These are phyloP conservation scores for Penicillium sp. DNA, from an alignment of 2,329 filamentous ascomycete genomes.

Conservation along the genomic window DNA sequence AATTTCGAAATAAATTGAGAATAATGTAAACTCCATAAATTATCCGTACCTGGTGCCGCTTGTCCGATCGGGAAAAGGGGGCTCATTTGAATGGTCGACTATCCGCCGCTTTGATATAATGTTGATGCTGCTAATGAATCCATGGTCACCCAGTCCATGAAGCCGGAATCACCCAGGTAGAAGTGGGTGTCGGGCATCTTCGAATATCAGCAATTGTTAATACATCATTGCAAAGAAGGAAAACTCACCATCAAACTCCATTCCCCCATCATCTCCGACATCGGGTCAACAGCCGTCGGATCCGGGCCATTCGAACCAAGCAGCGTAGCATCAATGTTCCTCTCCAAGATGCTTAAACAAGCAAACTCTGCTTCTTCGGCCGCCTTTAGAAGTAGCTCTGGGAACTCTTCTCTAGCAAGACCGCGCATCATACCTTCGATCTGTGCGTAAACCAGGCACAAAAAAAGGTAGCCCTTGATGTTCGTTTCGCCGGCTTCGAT, in stretches of 20 bases:
- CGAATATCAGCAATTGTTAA: neutral
- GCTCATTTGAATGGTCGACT: too few relatives aligned
- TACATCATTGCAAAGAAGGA: neutral
- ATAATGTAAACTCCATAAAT: too few relatives aligned
- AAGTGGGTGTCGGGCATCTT: constrained; percentile 21
- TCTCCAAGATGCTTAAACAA: constrained; percentile 32
- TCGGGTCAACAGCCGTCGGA: constrained; percentile 28
- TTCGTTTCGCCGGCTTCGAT: constrained; percentile 60
- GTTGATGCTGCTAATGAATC: neutral
- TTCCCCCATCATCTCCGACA: constrained; percentile 37
- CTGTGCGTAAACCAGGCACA: constrained; percentile 45
- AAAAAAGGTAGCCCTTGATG: constrained; percentile 57
- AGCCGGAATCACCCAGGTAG: constrained; percentile 25
- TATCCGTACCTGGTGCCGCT: too few relatives aligned
- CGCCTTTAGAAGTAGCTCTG: constrained; percentile 40
- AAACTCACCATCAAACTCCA: constrained; percentile 51
- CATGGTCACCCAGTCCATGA: constrained; percentile 24
- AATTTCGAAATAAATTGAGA: too few relatives aligned
- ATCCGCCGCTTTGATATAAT: too few relatives aligned
- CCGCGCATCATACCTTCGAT: constrained; percentile 49
- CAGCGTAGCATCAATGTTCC: constrained; percentile 12
- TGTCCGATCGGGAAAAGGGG: too few relatives aligned
- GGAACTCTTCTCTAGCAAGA: constrained; percentile 38
- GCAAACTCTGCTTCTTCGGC: constrained; percentile 39
- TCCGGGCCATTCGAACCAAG: constrained; percentile 12